phyloP scores from a whole-genome alignment of 768 basidiomycete species.

The Botryobasidium botryosum region DNA sequence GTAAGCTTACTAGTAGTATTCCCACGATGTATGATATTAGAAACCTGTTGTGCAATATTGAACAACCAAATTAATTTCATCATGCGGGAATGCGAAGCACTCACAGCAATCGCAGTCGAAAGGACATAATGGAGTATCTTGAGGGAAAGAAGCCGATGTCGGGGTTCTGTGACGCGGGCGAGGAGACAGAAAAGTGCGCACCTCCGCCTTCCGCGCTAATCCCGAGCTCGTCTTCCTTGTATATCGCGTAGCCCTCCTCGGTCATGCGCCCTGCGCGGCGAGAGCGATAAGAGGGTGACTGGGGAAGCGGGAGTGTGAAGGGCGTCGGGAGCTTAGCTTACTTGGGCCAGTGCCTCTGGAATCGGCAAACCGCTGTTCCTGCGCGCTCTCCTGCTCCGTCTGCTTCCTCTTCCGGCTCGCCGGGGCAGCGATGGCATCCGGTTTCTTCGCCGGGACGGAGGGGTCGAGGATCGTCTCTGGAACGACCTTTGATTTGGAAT shows the following conservation, averaged over 20 bases:
- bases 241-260: slow-evolving; percentile 63
- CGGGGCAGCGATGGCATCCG: background rate
- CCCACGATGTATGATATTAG: too few species aligned
- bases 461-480: slow-evolving; percentile 43
- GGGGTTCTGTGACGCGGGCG: slow-evolving; percentile 10
- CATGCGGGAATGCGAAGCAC: too few species aligned
- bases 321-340: slow-evolving; percentile 24
- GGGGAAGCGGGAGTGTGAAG: background rate
- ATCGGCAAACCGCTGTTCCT: slow-evolving; percentile 37
- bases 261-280: slow-evolving; percentile 44
- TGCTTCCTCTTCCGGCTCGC: background rate
- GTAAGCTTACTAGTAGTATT: too few species aligned
- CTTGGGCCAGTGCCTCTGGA: slow-evolving; percentile 58
- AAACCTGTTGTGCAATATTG: too few species aligned
- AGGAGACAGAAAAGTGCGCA: slow-evolving; percentile 24
- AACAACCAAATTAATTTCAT: too few species aligned
- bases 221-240: slow-evolving; percentile 70
- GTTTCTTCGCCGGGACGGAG: slow-evolving; percentile 22
- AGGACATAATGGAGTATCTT: slow-evolving; percentile 71
- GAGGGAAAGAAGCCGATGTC: background rate
- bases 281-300: background rate
- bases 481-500: slow-evolving; percentile 6
- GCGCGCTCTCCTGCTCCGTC: background rate
- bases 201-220: slow-evolving; percentile 55
- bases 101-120: slow-evolving; percentile 82